Percentiles rank a stretch among this genome's conserved stretches.
phyloP scores from a whole-genome alignment of 2,329 filamentous ascomycete species.

The Paraphaeosphaeria minitans region DNA sequence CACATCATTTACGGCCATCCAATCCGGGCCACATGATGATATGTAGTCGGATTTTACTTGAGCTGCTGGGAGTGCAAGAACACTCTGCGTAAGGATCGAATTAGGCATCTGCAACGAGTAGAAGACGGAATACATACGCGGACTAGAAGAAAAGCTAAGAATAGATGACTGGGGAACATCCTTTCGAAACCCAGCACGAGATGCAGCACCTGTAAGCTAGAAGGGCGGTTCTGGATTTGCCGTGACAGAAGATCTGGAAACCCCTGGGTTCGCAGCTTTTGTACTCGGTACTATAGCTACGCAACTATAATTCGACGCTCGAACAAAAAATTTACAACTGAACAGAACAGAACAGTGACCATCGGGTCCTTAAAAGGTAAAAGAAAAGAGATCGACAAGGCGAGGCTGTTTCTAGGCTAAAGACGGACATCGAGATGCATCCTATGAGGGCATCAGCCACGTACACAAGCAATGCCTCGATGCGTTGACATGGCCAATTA shows the following conservation, averaged over 20 bases:
- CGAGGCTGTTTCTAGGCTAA: neutral
- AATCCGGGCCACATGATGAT: conserved; percentile 13
- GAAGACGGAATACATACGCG: neutral
- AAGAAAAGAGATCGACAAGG: neutral
- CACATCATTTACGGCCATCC: conserved; percentile 18
- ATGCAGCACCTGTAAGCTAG: neutral
- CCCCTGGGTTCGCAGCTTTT: neutral
- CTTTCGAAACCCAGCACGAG: neutral
- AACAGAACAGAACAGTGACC: neutral
- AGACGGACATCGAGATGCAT: neutral
- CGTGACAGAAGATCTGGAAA: neutral
- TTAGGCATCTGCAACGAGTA: neutral
- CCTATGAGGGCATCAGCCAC: neutral
- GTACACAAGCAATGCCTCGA: neutral
- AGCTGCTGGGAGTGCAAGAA: neutral
- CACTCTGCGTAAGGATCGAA: neutral
- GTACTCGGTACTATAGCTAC: neutral
- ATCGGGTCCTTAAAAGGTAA: neutral
- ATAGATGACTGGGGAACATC: neutral
- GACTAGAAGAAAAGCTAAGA: neutral
- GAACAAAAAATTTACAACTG: neutral
- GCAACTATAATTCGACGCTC: neutral
- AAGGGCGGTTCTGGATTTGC: neutral
- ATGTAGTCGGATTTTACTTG: conserved; percentile 12
- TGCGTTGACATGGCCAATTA: neutral